Conservation (phyloP, 805 yeast species). For the Ogataea pignaliae region DNA sequence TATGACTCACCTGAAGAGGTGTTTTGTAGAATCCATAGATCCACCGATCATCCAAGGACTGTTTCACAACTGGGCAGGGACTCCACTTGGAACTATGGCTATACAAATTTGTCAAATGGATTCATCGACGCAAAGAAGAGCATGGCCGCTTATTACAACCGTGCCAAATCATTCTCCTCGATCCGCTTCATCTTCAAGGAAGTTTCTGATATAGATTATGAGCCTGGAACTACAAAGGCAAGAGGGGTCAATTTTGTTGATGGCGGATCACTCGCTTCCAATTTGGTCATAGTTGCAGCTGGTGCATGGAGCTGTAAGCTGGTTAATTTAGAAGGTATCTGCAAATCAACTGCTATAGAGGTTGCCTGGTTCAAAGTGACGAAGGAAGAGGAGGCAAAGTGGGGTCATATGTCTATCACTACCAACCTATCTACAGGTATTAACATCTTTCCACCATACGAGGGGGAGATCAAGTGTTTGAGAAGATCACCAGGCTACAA, state of each 20-base stretch:
- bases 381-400: conserved; percentile 17
- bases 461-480: conserved; percentile 23
- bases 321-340: conserved; percentile 16
- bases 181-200: conserved; percentile 17
- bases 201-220: conserved; percentile 13
- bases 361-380: conserved; percentile 24
- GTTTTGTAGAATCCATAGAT: conserved; percentile 10
- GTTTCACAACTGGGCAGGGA: conserved; percentile 3
- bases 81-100: conserved; percentile 20
- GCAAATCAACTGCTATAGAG: conserved; percentile 18
- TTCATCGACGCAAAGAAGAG: conserved; percentile 22
- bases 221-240: conserved; percentile 9
- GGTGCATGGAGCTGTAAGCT: conserved; percentile 27
- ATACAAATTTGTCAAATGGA: conserved; percentile 21
- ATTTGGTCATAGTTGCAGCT: conserved; percentile 22
- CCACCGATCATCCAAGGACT: background rate
- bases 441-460: conserved; percentile 24
- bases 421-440: conserved; percentile 26
- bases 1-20: conserved; percentile 10
- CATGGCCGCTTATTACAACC: conserved; percentile 22
- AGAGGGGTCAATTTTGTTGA: conserved; percentile 15
- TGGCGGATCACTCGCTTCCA: conserved; percentile 7
- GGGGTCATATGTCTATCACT: conserved; percentile 25
- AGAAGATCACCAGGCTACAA: conserved; percentile 26
- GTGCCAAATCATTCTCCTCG: conserved; percentile 13